Conservation (phyloP, 352 stramenopile genomes). For the Pythium guiyangense region DNA sequence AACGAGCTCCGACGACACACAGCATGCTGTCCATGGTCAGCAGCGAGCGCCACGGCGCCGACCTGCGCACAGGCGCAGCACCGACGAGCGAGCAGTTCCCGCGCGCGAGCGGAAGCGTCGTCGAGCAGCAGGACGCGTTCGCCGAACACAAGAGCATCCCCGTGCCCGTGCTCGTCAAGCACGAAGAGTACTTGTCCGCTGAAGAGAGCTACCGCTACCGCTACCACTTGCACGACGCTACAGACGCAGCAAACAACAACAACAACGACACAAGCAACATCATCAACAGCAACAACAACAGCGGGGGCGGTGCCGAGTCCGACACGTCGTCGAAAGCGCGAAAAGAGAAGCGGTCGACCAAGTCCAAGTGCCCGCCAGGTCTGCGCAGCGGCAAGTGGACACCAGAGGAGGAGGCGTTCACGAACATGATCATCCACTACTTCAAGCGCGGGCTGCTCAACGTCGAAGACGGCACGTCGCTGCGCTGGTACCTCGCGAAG, state of each 20-base stretch:
- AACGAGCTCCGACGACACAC: slow-evolving; percentile 12
- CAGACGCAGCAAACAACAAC: slow-evolving; percentile 7
- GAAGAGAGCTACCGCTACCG: slow-evolving; percentile 20
- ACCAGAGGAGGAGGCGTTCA: slow-evolving; percentile 74
- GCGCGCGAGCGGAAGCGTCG: slow-evolving; percentile 4
- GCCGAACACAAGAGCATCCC: slow-evolving; percentile 11
- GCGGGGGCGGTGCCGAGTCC: slow-evolving; percentile 7
- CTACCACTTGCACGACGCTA: slow-evolving; percentile 11
- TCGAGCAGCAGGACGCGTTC: slow-evolving; percentile 13
- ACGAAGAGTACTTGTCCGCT: slow-evolving; percentile 14
- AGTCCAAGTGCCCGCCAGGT: slow-evolving; percentile 79
- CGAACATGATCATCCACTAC: slow-evolving; percentile 83
- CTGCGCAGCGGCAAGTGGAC: slow-evolving; percentile 86
- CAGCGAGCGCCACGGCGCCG: slow-evolving; percentile 14
- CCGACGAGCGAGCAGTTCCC: not conserved
- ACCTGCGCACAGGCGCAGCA: not conserved
- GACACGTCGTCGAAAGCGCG: slow-evolving; percentile 9
- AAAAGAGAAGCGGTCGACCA: slow-evolving; percentile 70
- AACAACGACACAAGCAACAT: slow-evolving; percentile 13
- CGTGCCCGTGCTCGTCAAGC: slow-evolving; percentile 8
- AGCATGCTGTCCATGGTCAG: slow-evolving; percentile 67
- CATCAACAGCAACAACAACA: not conserved
- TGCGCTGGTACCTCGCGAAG: slow-evolving; percentile 84
- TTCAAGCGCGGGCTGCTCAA: slow-evolving; percentile 78
- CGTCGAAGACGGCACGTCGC: slow-evolving; percentile 77